Percentiles rank a stretch among this genome's conserved stretches.
These are phyloP conservation scores for Cylindricascospora bacillispora DNA, from an alignment of 1,139 yeast genomes.

Conservation along the genomic window DNA sequence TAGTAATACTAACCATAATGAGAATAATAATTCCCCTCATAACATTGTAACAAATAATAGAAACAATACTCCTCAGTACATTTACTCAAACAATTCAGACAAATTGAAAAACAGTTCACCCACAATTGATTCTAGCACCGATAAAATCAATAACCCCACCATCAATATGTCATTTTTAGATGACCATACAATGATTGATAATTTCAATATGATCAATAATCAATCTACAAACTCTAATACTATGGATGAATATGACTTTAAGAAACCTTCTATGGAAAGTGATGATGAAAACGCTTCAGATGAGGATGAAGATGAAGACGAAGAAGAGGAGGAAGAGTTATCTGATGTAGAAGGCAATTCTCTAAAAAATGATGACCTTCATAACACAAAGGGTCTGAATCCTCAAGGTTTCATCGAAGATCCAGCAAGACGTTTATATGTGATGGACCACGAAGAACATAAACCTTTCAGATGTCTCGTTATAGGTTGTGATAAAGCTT, in stretches of 20 bases:
- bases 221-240: slow-evolving; percentile 13
- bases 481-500: slow-evolving; percentile 93
- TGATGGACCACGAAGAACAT: slow-evolving; percentile 82
- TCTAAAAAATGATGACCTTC: slow-evolving; percentile 3
- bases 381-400: slow-evolving; percentile 15
- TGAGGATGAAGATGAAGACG: slow-evolving; percentile 12
- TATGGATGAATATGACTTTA: slow-evolving; percentile 12
- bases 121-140: too few species aligned
- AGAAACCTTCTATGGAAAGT: slow-evolving; percentile 29
- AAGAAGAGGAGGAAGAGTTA: slow-evolving; percentile 1
- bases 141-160: not conserved
- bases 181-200: not conserved
- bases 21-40: not conserved
- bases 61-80: not conserved
- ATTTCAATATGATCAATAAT: slow-evolving; percentile 1
- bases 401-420: slow-evolving; percentile 72
- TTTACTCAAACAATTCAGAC: not conserved
- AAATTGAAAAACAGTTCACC: too few species aligned
- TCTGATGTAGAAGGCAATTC: not conserved
- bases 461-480: slow-evolving; percentile 97
- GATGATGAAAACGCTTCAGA: slow-evolving; percentile 24
- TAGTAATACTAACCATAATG: slow-evolving; percentile 3
- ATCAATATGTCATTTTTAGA: not conserved
- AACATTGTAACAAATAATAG: not conserved
- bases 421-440: slow-evolving; percentile 89